Base-by-base conservation (phyloP, 1,284 basidiomycete species). In the Puccinia polysora region DNA sequence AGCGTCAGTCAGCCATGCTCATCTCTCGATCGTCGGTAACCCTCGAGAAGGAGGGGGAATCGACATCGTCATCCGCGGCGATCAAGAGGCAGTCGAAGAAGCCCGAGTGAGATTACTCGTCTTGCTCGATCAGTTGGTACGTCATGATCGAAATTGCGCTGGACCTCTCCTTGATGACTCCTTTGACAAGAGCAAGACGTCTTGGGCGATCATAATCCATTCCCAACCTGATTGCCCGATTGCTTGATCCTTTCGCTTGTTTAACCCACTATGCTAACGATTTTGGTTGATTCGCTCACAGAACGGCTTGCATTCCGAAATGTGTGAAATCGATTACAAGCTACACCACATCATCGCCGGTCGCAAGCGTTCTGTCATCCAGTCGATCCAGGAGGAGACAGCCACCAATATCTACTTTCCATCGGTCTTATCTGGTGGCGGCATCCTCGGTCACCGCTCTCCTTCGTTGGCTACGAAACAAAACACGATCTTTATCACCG, bases 361-460 rank as follows among this genome's bases (percentile, higher is more conserved):
- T 23, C 87, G 91, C 74, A 96, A 97, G 81, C 89, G 95, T 58
- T 84, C 84, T 73, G 85, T 89, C 28, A 83, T 98, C 50, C 95
- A 97, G 81, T 85, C 88, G 6, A 96, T 98, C 73, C 91, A 97
- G 80, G 93, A 97, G 81, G 93, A 97, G 81, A 97, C 95, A 0
- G 93, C 88, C 0, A 97, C 95, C 72, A 98, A 95, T 79, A 91
- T 98, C 74, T 98, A 97, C 81, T 85, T 91, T 75, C 92, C 95
- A 34, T 91, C 91, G 4, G 88, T 92, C 52, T 83, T 97, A 65
- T 89, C 93, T 75, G 65, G 65, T n/a, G 91, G 90, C 58, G 85
- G 94, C 23, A 84, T 94, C 58, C 59, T 73, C 34, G 84, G 86
- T 23, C 87, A 88, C 72, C 60, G 50, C 67, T 67, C 73, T 56